Evolutionary conservation across 139 green algal species (phyloP).

Genomic region (Chlamydomonas sp.): DNA sequence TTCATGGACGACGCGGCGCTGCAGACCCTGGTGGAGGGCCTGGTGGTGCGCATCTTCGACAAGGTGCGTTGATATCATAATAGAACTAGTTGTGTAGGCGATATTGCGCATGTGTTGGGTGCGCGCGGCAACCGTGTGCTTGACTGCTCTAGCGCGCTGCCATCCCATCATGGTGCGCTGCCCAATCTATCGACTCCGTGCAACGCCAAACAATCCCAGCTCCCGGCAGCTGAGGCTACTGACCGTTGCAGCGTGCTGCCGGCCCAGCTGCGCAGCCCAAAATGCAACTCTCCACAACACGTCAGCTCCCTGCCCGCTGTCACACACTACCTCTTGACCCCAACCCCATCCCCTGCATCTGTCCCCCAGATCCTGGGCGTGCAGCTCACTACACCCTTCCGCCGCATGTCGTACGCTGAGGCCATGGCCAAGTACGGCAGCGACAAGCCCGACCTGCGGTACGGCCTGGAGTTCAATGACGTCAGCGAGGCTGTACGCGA

Average conservation of each 20-base stretch:
- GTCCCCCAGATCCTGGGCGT: constrained; percentile 60
- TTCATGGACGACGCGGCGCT: constrained; percentile 90
- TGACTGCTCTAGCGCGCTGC: too few relatives aligned
- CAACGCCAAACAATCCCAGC: too few relatives aligned
- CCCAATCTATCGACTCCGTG: too few relatives aligned
- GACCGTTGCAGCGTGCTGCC: too few relatives aligned
- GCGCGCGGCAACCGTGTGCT: too few relatives aligned
- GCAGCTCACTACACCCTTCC: constrained; percentile 76
- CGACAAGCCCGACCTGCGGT: constrained; percentile 93
- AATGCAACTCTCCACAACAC: too few relatives aligned
- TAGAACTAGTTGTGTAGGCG: background rate
- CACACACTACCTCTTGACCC: background rate
- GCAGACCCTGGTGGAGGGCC: constrained; percentile 86
- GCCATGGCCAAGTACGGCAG: constrained; percentile 83
- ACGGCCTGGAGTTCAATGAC: constrained; percentile 81
- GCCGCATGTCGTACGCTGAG: constrained; percentile 89
- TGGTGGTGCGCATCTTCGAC: constrained; percentile 79
- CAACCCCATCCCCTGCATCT: background rate
- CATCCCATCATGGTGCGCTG: too few relatives aligned
- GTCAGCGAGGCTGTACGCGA: constrained; percentile 71
- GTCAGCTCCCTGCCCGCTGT: background rate
- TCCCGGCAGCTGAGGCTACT: too few relatives aligned
- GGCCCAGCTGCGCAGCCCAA: too few relatives aligned
- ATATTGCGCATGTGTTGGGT: background rate
- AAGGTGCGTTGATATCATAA: constrained; percentile 41